Conservation (phyloP, 2,329 filamentous ascomycete species). For the Diaporthe caulivora region DNA sequence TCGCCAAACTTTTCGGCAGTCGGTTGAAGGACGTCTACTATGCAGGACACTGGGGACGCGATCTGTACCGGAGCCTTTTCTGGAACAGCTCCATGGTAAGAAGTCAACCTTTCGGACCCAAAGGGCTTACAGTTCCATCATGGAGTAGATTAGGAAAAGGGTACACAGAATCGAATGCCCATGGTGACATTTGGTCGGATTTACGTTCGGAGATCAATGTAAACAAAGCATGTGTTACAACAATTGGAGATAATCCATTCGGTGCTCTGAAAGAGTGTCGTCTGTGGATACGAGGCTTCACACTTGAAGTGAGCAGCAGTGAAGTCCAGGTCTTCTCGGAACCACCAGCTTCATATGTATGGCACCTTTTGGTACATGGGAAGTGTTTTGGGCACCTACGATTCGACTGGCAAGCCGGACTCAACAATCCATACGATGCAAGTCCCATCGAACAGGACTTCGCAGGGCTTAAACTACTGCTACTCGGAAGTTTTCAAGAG, state of each 20-base stretch:
- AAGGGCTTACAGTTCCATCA: background rate
- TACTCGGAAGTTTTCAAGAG: background rate
- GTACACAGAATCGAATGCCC: background rate
- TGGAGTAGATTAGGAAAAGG: background rate
- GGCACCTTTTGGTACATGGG: background rate
- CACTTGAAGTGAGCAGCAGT: background rate
- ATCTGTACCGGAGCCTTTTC: background rate
- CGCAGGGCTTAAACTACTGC: background rate
- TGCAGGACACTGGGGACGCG: slow-evolving; percentile 8
- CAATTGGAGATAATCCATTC: background rate
- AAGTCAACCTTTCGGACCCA: background rate
- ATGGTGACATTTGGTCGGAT: background rate
- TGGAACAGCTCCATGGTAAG: accelerated
- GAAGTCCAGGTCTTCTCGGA: background rate
- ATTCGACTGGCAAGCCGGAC: background rate
- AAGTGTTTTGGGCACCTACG: background rate
- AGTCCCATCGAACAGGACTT: background rate
- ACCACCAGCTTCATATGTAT: background rate
- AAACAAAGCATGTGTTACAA: background rate
- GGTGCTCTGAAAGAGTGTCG: background rate
- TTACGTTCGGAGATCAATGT: background rate
- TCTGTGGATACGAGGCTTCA: background rate
- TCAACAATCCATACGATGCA: accelerated
- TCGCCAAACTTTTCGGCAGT: background rate
- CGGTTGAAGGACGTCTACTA: slow-evolving; percentile 1